Conservation (phyloP, 2,329 filamentous ascomycete genomes). For the Scopulariopsis brevicaulis region DNA sequence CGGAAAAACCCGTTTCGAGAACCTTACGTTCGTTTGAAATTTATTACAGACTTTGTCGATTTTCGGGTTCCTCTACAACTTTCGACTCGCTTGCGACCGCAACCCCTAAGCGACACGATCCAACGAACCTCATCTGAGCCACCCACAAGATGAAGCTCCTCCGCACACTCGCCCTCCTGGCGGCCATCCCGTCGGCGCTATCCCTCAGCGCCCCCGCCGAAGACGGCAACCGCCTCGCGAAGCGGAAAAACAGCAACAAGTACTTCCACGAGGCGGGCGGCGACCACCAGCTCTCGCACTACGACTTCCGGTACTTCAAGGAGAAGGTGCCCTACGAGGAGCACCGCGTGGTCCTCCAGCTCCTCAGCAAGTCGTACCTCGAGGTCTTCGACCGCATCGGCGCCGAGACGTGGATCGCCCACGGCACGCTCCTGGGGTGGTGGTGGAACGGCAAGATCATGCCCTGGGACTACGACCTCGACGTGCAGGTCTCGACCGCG, state of each 20-base stretch:
- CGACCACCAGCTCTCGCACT: constrained; percentile 54
- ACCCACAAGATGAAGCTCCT: constrained; percentile 7
- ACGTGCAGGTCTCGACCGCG: constrained; percentile 62
- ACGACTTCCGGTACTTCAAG: constrained; percentile 61
- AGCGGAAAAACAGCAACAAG: constrained; percentile 25
- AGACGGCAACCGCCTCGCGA: background rate
- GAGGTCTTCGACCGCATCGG: constrained; percentile 50
- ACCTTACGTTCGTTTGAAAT: no score
- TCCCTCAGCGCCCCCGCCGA: background rate
- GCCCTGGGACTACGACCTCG: constrained; percentile 78
- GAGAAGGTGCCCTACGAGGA: constrained; percentile 52
- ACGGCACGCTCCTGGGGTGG: constrained; percentile 76
- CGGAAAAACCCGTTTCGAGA: no score
- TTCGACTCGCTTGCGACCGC: background rate
- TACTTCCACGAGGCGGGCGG: constrained; percentile 57
- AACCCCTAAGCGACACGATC: background rate
- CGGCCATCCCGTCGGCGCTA: constrained; percentile 1
- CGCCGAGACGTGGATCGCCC: constrained; percentile 76
- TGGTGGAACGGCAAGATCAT: constrained; percentile 76
- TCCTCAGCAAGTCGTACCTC: constrained; percentile 67
- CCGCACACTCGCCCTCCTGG: constrained; percentile 4
- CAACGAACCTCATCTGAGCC: background rate
- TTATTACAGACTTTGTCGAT: no score
- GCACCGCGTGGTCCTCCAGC: constrained; percentile 51
- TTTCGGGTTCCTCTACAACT: background rate